phyloP scores from a whole-genome alignment of 352 stramenopile genomes.

The Phytophthora pisi region DNA sequence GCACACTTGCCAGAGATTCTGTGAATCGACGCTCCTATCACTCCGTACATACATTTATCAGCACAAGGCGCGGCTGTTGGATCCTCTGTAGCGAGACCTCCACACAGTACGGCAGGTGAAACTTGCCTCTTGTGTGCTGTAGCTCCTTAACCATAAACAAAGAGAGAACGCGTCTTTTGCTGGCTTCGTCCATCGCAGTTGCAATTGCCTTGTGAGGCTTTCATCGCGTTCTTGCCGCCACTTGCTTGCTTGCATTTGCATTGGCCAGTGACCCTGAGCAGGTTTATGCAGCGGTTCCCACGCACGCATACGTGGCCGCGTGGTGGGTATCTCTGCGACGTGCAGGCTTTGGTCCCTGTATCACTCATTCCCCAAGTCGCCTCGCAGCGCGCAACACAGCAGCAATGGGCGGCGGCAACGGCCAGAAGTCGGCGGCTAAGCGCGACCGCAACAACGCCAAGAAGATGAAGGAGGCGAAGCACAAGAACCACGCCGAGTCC shows the following conservation, averaged over 20 bases:
- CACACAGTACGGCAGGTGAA: constrained; percentile 2
- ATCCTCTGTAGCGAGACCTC: constrained; percentile 16
- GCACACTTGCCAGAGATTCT: neutral
- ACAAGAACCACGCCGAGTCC: constrained; percentile 80
- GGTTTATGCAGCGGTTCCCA: constrained; percentile 31
- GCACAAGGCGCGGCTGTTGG: constrained; percentile 5
- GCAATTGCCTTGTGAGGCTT: neutral
- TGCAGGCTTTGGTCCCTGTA: constrained; percentile 2
- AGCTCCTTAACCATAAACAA: neutral
- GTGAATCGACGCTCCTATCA: neutral
- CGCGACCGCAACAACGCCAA: constrained; percentile 86
- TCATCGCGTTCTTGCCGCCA: neutral
- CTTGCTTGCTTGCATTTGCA: constrained; percentile 4
- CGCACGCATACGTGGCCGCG: constrained; percentile 10
- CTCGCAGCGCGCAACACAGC: constrained; percentile 17
- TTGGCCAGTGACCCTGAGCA: constrained; percentile 13
- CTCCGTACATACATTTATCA: constrained; percentile 13
- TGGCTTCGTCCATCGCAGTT: neutral
- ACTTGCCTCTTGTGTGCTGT: neutral
- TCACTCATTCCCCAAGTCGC: constrained; percentile 29
- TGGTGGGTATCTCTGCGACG: constrained; percentile 15
- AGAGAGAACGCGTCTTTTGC: constrained; percentile 2
- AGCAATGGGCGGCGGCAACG: constrained; percentile 82
- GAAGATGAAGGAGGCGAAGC: constrained; percentile 86
- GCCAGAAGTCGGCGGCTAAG: constrained; percentile 80